A percentile compares a stretch with the other conserved stretches of the same genome.
Evolutionary conservation across 2,329 filamentous ascomycete genomes (phyloP).

Genomic region (Blumeria graminis): DNA sequence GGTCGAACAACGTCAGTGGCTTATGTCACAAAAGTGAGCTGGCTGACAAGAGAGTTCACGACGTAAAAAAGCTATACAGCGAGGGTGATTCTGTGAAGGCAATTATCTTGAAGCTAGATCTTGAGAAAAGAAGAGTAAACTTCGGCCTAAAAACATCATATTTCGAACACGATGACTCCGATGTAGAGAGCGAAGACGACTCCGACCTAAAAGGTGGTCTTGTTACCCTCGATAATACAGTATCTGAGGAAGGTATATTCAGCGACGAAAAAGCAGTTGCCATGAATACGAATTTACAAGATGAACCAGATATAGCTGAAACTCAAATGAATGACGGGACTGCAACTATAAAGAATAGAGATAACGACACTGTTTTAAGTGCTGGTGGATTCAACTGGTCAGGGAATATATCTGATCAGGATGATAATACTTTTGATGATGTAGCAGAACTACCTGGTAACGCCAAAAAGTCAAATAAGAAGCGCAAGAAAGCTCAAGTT

Average conservation of each 20-base stretch:
- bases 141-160: conserved; percentile 87
- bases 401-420: conserved; percentile 37
- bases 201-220: conserved; percentile 21
- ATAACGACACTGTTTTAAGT: conserved; percentile 29
- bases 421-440: conserved; percentile 16
- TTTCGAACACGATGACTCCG: conserved; percentile 38
- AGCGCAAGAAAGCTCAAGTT: conserved; percentile 50
- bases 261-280: conserved; percentile 19
- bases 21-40: conserved; percentile 84
- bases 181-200: conserved; percentile 18
- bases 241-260: conserved; percentile 15
- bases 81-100: conserved; percentile 89
- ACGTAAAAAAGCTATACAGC: conserved; percentile 73
- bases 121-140: conserved; percentile 52
- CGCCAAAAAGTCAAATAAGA: conserved; percentile 33
- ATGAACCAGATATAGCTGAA: conserved; percentile 18
- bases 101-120: conserved; percentile 56
- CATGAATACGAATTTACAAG: conserved; percentile 10
- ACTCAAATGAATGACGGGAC: conserved; percentile 9
- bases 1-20: conserved; percentile 71
- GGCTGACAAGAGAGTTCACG: conserved; percentile 57
- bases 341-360: conserved; percentile 1
- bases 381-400: conserved; percentile 75
- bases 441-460: conserved; percentile 22
- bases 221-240: conserved; percentile 19